These are phyloP conservation scores for Gossypium thurberi DNA, from an alignment of 345 rosid species.

Conservation along the genomic window DNA sequence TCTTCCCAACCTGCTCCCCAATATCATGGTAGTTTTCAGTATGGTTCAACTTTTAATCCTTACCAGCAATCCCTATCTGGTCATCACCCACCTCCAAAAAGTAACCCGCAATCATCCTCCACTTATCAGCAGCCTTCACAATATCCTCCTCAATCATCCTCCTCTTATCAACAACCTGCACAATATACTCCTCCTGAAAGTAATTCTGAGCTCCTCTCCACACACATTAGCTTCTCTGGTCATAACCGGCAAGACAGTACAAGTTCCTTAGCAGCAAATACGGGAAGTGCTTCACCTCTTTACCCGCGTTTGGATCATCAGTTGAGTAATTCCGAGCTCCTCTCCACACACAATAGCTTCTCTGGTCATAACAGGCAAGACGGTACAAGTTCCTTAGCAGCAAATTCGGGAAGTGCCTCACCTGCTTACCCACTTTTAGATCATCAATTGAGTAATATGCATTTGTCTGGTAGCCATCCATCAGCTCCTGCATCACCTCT, in stretches of 20 bases:
- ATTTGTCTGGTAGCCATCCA: constrained; percentile 33
- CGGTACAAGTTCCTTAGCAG: constrained; percentile 25
- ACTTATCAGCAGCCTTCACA: constrained; percentile 32
- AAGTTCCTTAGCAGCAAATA: constrained; percentile 21
- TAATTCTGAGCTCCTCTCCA: constrained; percentile 29
- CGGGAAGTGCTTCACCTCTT: constrained; percentile 25
- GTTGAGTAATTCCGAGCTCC: constrained; percentile 30
- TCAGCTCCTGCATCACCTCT: constrained; percentile 41
- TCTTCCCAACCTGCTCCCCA: constrained; percentile 35
- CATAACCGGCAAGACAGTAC: constrained; percentile 47
- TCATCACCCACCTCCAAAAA: constrained; percentile 34
- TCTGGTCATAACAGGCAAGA: constrained; percentile 48
- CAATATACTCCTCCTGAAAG: constrained; percentile 33
- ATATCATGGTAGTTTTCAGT: constrained; percentile 39
- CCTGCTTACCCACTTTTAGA: constrained; percentile 65
- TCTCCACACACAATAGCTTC: constrained; percentile 30
- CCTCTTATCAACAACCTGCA: constrained; percentile 30
- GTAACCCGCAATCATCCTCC: constrained; percentile 27
- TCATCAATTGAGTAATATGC: constrained; percentile 42
- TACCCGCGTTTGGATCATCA: constrained; percentile 70
- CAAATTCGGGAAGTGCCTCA: constrained; percentile 20
- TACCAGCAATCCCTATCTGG: constrained; percentile 33
- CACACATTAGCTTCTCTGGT: constrained; percentile 31
- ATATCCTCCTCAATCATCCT: constrained; percentile 28
- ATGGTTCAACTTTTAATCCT: constrained; percentile 33